A percentile compares a stretch with the other conserved stretches of the same genome.
These are phyloP conservation scores for Talinum fruticosum DNA, from an alignment of 148 eudicot species.

Conservation along the genomic window DNA sequence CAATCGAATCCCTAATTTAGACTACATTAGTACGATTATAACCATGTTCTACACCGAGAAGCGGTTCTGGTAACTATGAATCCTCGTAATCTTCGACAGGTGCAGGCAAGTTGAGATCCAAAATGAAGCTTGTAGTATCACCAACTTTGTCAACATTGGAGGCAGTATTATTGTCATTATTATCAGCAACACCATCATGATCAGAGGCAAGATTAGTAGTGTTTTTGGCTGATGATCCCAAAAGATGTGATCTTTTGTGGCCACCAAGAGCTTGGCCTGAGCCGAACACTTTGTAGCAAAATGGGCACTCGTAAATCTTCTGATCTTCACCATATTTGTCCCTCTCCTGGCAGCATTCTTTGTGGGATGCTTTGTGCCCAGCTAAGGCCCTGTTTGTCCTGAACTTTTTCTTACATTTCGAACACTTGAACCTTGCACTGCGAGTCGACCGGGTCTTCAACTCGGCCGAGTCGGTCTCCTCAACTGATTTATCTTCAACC, in stretches of 20 bases:
- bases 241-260: constrained; percentile 45
- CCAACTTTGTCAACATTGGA: constrained; percentile 11
- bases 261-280: constrained; percentile 54
- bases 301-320: constrained; percentile 38
- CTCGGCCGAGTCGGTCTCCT: constrained; percentile 5
- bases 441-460: constrained; percentile 7
- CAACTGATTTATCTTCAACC: constrained; percentile 17
- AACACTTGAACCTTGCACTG: neutral
- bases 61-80: neutral
- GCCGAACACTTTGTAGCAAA: constrained; percentile 38
- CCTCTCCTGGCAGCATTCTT: constrained; percentile 22
- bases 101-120: constrained; percentile 31
- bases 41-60: neutral
- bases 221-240: constrained; percentile 10
- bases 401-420: constrained; percentile 8
- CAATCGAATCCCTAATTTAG: neutral
- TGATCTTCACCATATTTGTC: neutral
- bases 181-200: neutral
- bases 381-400: constrained; percentile 32
- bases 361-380: constrained; percentile 38
- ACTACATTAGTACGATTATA: neutral
- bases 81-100: constrained; percentile 9
- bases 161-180: neutral
- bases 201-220: neutral
- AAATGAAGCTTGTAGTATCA: constrained; percentile 15